A percentile compares a stretch with the other conserved stretches of the same genome.
phyloP scores from a whole-genome alignment of 2,329 filamentous ascomycete genomes.

The Claviceps sp. region DNA sequence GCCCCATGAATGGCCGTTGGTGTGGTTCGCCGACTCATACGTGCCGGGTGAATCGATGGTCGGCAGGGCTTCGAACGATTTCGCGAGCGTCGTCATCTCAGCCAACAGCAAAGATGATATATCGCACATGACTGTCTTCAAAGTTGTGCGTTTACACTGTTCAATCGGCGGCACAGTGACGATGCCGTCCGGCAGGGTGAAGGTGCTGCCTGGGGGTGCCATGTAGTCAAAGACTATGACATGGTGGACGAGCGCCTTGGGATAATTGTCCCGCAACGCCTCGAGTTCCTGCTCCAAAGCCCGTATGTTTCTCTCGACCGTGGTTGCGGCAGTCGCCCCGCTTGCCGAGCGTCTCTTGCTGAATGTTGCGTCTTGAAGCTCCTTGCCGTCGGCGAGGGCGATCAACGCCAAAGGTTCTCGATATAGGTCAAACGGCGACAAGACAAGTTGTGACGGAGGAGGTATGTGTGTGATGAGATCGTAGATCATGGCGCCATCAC shows the following conservation, averaged over 20 bases:
- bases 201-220: constrained; percentile 30
- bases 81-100: constrained; percentile 62
- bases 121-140: constrained; percentile 70
- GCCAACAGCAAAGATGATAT: constrained; percentile 60
- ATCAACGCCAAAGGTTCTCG: constrained; percentile 73
- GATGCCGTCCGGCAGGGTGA: constrained; percentile 51
- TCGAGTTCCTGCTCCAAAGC: constrained; percentile 55
- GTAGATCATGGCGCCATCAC: constrained; percentile 75
- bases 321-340: constrained; percentile 30
- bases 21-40: constrained; percentile 23
- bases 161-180: constrained; percentile 55
- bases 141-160: constrained; percentile 61
- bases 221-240: constrained; percentile 68
- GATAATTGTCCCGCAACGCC: constrained; percentile 56
- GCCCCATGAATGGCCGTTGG: constrained; percentile 29
- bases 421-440: constrained; percentile 83
- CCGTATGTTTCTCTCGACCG: constrained; percentile 43
- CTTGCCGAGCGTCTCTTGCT: constrained; percentile 41
- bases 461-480: constrained; percentile 71
- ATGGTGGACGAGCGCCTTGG: constrained; percentile 64
- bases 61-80: constrained; percentile 57
- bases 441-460: constrained; percentile 62
- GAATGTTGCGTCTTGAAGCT: constrained; percentile 43
- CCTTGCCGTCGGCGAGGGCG: constrained; percentile 69
- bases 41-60: constrained; percentile 65